Conservation (phyloP, 2,329 filamentous ascomycete genomes). For the Microsporum ferrugineum region DNA sequence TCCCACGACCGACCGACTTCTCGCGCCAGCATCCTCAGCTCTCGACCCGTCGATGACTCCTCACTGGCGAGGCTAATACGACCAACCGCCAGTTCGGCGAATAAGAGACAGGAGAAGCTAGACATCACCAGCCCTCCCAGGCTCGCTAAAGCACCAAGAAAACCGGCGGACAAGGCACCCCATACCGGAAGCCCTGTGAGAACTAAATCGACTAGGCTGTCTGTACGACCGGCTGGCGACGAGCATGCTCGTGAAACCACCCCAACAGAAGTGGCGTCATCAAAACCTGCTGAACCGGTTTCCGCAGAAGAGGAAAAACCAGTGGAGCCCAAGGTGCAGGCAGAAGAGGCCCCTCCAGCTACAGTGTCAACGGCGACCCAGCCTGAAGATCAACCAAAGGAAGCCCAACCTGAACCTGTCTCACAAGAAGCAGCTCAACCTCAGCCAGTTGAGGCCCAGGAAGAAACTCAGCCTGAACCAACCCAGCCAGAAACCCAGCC, state of each 20-base stretch:
- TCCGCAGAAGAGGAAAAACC: background rate
- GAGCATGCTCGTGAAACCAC: background rate
- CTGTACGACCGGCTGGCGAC: background rate
- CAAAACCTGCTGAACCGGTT: background rate
- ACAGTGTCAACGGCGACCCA: background rate
- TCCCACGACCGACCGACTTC: slow-evolving; percentile 29
- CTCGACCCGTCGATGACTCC: slow-evolving; percentile 34
- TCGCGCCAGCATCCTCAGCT: slow-evolving; percentile 27
- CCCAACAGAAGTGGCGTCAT: background rate
- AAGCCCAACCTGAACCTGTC: background rate
- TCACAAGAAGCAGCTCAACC: background rate
- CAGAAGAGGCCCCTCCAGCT: background rate
- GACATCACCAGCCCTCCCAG: slow-evolving; percentile 33
- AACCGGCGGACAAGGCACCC: background rate
- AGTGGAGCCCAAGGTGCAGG: background rate
- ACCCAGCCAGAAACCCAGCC: background rate
- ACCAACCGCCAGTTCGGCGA: slow-evolving; percentile 40
- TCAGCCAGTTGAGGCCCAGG: background rate
- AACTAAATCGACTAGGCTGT: slow-evolving; percentile 2
- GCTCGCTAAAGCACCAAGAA: slow-evolving; percentile 4
- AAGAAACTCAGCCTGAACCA: background rate
- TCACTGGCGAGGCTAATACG: slow-evolving; percentile 44
- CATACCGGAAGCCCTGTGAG: slow-evolving; percentile 1
- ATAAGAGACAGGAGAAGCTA: slow-evolving; percentile 38
- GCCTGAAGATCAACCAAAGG: background rate